A percentile compares a stretch with the other conserved stretches of the same genome.
phyloP scores from a whole-genome alignment of 495 filamentous ascomycete species.

The Jackrogersella multiformis region DNA sequence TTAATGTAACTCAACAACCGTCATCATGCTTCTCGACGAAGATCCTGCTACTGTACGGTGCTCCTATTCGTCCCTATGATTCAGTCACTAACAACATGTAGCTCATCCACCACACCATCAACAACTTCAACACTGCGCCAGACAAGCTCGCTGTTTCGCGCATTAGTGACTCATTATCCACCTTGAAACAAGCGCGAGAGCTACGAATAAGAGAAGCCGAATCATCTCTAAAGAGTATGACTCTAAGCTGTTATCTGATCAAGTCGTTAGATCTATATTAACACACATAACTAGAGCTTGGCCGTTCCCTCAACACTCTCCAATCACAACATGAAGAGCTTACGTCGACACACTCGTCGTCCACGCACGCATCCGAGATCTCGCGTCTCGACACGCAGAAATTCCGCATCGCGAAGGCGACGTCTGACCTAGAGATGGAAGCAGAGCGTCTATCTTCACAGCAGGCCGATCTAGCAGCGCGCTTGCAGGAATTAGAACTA shows the following conservation, averaged over 20 bases:
- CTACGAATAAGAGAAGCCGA: constrained; percentile 78
- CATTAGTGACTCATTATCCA: constrained; percentile 82
- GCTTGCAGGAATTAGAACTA: constrained; percentile 82
- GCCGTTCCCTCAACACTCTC: constrained; percentile 74
- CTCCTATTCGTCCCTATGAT: constrained; percentile 1
- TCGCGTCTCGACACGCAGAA: constrained; percentile 90
- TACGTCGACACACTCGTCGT: constrained; percentile 72
- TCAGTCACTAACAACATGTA: constrained; percentile 50
- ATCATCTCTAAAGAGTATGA: constrained; percentile 68
- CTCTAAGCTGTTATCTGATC: neutral
- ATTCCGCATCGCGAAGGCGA: constrained; percentile 90
- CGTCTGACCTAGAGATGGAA: constrained; percentile 89
- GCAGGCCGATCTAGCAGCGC: constrained; percentile 75
- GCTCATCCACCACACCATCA: constrained; percentile 89
- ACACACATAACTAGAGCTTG: constrained; percentile 61
- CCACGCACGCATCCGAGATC: constrained; percentile 81
- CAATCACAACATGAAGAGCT: constrained; percentile 75
- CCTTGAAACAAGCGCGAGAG: constrained; percentile 79
- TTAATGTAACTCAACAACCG: constrained; percentile 10
- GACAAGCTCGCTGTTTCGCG: constrained; percentile 88
- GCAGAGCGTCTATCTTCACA: constrained; percentile 86
- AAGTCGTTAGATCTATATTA: neutral
- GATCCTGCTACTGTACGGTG: constrained; percentile 79
- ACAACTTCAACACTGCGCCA: constrained; percentile 91
- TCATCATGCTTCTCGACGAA: constrained; percentile 95